Base-by-base conservation (phyloP, 1,284 basidiomycete species). In the Pseudozyma pruni region DNA sequence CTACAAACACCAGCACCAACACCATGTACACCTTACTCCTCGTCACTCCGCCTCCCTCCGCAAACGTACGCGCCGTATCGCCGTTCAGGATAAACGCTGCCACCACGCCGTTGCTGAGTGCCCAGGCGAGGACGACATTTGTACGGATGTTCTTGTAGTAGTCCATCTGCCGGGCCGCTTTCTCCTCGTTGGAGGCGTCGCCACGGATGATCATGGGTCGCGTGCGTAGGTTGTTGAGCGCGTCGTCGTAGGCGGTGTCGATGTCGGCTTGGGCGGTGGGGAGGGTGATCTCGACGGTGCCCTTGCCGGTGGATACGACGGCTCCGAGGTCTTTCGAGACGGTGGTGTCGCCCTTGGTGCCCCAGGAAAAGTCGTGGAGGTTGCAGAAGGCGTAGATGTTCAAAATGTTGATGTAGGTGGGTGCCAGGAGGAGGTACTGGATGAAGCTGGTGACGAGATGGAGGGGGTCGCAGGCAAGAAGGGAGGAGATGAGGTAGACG, bases 381-480 rank as follows among this genome's bases (percentile, higher is more conserved):
- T 72, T 74, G 68, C 72, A 75, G 33, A 78, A 76, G 8, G 72
- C 83, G 57, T 81, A 85, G 53, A 83, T 82, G 49, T 83, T 83
- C 35, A 95, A 84, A 43, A 95, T 86, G 81, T 76, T 93, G 83
- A 94, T 88, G 77, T 94, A 97, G 0, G 92, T 93, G 4, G 95
- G 94, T 0, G 92, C 90, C 85, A 95, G 88, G 51, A 98, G 86
- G 20, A 94, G 84, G 80, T 97, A 98, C 82, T 97, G 94, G 14
- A 94, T 38, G 84, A 96, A 95, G n/a, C 90, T 92, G 0, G 94
- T 96, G 79, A 96, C 54, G 83, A 96, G 89, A 78, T 95, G 93
- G 89, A 91, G 91, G 4, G 92, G 93, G 77, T 94, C 91, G 75
- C 92, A 89, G 0, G 93, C 91, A 16, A 97, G 84, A n/a, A 96